phyloP scores from a whole-genome alignment of 1,284 basidiomycete genomes.

The Vanrija sp. region DNA sequence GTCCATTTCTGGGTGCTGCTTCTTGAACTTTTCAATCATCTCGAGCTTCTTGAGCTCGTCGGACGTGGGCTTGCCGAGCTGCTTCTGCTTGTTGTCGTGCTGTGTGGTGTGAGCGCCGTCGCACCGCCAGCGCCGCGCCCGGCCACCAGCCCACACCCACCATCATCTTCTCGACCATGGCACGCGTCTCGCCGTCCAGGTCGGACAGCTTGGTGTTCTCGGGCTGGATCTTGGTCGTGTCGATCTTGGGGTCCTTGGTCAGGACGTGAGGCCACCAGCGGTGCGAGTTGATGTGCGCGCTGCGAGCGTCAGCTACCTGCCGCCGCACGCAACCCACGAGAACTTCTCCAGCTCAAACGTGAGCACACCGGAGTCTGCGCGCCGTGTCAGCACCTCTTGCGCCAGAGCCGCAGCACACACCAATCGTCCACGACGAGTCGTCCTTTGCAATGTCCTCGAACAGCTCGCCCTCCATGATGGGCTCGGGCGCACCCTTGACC shows the following conservation, averaged over 20 bases:
- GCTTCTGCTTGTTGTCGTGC: slow-evolving; percentile 98
- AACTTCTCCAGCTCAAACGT: slow-evolving; percentile 49
- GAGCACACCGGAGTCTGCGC: slow-evolving; percentile 38
- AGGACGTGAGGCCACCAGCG: slow-evolving; percentile 99
- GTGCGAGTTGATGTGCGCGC: slow-evolving; percentile 39
- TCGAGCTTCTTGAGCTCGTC: slow-evolving; percentile 87
- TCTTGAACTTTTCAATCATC: slow-evolving; percentile 84
- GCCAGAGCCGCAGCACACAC: slow-evolving; percentile 53
- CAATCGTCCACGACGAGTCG: slow-evolving; percentile 94
- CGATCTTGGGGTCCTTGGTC: slow-evolving; percentile 92
- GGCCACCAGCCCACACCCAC: slow-evolving; percentile 53
- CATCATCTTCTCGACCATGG: slow-evolving; percentile 99
- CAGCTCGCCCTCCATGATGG: slow-evolving; percentile 84
- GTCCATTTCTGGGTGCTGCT: slow-evolving; percentile 86
- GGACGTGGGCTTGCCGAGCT: slow-evolving; percentile 91
- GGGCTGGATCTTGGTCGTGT: slow-evolving; percentile 93
- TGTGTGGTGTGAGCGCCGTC: slow-evolving; percentile 43
- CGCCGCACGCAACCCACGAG: slow-evolving; percentile 28
- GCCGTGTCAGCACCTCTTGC: background rate
- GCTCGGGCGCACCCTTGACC: slow-evolving; percentile 71
- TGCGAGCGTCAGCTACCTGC: slow-evolving; percentile 7
- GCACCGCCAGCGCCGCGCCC: background rate
- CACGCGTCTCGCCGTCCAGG: slow-evolving; percentile 72
- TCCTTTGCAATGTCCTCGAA: slow-evolving; percentile 92
- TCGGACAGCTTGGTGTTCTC: slow-evolving; percentile 95